Base-by-base conservation (phyloP, 805 yeast species). In the Candida wancherniae region DNA sequence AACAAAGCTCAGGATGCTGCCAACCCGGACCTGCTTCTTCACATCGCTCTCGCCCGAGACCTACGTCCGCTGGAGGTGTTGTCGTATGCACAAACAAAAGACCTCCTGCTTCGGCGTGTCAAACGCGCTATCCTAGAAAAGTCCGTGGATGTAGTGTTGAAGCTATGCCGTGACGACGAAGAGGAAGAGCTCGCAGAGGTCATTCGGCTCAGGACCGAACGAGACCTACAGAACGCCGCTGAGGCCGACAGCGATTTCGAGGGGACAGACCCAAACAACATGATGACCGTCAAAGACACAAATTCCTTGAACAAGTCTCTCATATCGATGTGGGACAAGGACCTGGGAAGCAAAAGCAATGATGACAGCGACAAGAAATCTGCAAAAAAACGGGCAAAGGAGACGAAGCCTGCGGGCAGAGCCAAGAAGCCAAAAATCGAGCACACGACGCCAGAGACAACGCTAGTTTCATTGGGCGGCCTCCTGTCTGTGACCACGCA, bases 401-500 rank as follows among this genome's bases (percentile, higher is more conserved):
- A 71, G 6, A 31, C 61, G 67, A 69, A 39, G 15, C 9, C 27
- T 11, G 17, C 15, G 16, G 30, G 33, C 22, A 61, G 59, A 33
- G 48, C 50, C 31, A 51, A 47, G 19, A 61, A 61, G 45, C 55
- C 53, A 33, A 69, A 65, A 36, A 70, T 71, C 39, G 81, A 78
- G 48, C 73, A 84, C 59, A 61, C 80, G 9, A 84, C 87, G 21
- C 94, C 95, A 13, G 60, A 71, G 2, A 57, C 78, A 1, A 75
- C 80, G 3, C 61, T 92, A 17, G 67, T 82, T 4, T 77, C 86
- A 19, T 61, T 92, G 9, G 98, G 98, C 16, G 98, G 98, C 2
- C 75, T 92, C 60, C 94, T 82, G 42, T 77, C 73, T 33, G 78
- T 88, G n/a, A 77, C 88, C 15, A 73, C 84, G 4, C 92, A 88